Evolutionary conservation across 2,329 filamentous ascomycete genomes (phyloP).

Genomic region (Neonectria ditissima): DNA sequence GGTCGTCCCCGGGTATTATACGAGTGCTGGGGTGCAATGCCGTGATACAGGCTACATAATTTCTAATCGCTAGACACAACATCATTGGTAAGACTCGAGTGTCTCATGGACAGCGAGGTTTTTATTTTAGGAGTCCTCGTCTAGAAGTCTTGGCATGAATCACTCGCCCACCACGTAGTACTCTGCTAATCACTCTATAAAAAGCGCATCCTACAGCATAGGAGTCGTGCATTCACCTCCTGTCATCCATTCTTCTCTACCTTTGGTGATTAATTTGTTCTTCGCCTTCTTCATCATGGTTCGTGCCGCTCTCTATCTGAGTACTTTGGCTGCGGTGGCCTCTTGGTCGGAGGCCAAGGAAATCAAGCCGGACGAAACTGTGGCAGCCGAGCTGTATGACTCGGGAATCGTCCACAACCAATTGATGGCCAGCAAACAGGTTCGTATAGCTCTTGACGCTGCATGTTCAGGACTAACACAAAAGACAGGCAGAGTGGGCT

Average conservation of each 20-base stretch:
- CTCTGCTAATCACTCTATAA: background rate
- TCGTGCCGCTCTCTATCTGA: conserved; percentile 29
- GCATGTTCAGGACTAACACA: background rate
- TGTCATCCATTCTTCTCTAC: background rate
- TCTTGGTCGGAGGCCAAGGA: conserved; percentile 34
- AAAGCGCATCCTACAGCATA: background rate
- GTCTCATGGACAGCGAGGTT: background rate
- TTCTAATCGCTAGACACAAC: conserved; percentile 5
- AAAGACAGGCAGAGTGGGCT: conserved; percentile 47
- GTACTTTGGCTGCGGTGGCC: conserved; percentile 24
- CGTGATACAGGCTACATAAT: background rate
- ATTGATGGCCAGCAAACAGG: conserved; percentile 35
- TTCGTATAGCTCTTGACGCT: fast-evolving
- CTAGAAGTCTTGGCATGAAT: background rate
- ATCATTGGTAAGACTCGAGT: background rate
- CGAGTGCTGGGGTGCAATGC: conserved; percentile 7
- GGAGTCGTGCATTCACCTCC: background rate
- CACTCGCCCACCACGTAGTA: background rate
- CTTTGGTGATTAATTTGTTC: background rate
- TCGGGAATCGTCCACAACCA: conserved; percentile 36
- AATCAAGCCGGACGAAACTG: conserved; percentile 31
- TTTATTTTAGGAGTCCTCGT: no score
- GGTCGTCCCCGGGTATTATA: background rate
- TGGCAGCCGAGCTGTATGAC: conserved; percentile 33
- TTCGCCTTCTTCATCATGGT: conserved; percentile 31